phyloP scores from a whole-genome alignment of 2,329 filamentous ascomycete species.

The Claviceps monticola region DNA sequence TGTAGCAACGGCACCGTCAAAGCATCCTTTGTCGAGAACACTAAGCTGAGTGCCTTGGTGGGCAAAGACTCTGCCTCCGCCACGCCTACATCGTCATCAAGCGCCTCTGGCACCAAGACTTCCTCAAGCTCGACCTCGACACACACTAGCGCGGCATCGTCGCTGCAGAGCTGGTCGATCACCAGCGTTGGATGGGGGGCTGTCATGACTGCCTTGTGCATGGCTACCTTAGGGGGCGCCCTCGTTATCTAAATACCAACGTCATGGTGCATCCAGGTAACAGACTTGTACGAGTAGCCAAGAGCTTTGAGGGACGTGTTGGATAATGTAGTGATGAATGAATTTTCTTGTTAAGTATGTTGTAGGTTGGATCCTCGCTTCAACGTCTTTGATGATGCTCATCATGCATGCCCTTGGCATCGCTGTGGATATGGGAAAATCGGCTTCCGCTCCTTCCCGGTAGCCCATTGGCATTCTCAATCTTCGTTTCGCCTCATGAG shows the following conservation, averaged over 20 bases:
- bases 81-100: background rate
- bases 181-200: slow-evolving; percentile 10
- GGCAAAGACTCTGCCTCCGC: slow-evolving; percentile 7
- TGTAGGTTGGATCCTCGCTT: too few relatives aligned
- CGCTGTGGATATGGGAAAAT: too few relatives aligned
- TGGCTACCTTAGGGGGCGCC: slow-evolving; percentile 17
- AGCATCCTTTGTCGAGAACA: slow-evolving; percentile 18
- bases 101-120: slow-evolving; percentile 8
- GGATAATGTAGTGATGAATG: background rate
- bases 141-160: slow-evolving; percentile 12
- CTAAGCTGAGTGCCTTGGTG: slow-evolving; percentile 21
- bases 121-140: slow-evolving; percentile 10
- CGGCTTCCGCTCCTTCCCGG: too few relatives aligned
- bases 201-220: slow-evolving; percentile 13
- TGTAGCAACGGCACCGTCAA: slow-evolving; percentile 23
- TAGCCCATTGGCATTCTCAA: too few relatives aligned
- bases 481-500: too few relatives aligned
- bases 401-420: too few relatives aligned
- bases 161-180: slow-evolving; percentile 6
- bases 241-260: slow-evolving; percentile 12
- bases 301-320: too few relatives aligned
- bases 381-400: too few relatives aligned
- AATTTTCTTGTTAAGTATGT: background rate
- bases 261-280: background rate
- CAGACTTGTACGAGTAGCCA: background rate